Evolutionary conservation across 1,284 basidiomycete genomes (phyloP).

Genomic region (Rhizoctonia solani): DNA sequence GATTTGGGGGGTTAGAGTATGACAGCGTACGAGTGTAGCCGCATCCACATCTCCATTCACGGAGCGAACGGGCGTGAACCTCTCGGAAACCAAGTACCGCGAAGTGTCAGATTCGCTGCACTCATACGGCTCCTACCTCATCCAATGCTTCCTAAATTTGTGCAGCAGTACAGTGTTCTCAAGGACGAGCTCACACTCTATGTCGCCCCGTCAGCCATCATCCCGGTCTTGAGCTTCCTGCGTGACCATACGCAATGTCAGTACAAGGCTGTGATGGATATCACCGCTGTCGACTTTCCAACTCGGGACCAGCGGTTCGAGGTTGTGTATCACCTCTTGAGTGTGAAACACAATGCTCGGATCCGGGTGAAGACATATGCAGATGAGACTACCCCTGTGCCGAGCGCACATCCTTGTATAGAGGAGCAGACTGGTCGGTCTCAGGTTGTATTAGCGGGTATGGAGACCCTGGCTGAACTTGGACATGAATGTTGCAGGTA

Average conservation of each 20-base stretch:
- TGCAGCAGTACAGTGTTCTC: slow-evolving; percentile 97
- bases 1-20: not conserved
- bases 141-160: slow-evolving; percentile 89
- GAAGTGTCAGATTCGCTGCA: slow-evolving; percentile 77
- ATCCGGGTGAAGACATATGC: slow-evolving; percentile 99
- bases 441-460: too few relatives aligned
- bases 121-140: slow-evolving; percentile 88
- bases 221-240: slow-evolving; percentile 90
- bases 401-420: slow-evolving; percentile 82
- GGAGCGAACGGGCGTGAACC: slow-evolving; percentile 86
- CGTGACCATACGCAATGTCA: slow-evolving; percentile 96
- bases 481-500: slow-evolving; percentile 73
- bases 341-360: slow-evolving; percentile 72
- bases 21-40: slow-evolving; percentile 13
- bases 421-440: slow-evolving; percentile 92
- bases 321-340: slow-evolving; percentile 95
- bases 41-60: slow-evolving; percentile 73
- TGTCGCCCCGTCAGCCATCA: slow-evolving; percentile 78
- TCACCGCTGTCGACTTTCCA: slow-evolving; percentile 95
- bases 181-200: slow-evolving; percentile 96
- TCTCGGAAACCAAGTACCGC: slow-evolving; percentile 68
- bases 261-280: slow-evolving; percentile 92
- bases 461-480: too few relatives aligned
- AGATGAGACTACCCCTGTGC: slow-evolving; percentile 93
- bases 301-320: slow-evolving; percentile 94